Conservation (phyloP, 306 rosid genomes). For the Quercus dentata region DNA sequence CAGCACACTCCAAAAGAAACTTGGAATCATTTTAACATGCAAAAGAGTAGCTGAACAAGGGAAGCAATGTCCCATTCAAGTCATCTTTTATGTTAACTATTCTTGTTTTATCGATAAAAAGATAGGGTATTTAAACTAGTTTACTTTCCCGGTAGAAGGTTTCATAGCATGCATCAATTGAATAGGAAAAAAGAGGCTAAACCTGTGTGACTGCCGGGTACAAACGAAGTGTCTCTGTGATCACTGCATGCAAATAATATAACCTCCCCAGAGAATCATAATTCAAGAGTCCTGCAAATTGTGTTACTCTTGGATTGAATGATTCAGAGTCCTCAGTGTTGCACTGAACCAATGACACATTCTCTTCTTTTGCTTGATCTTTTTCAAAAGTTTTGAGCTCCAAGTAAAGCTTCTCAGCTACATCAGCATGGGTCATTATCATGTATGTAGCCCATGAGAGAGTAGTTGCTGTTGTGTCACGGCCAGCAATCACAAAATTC, state of each 20-base stretch:
- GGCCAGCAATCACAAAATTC: conserved; percentile 95
- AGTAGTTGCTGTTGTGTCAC: conserved; percentile 95
- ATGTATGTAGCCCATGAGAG: conserved; percentile 88
- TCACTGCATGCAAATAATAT: conserved; percentile 80
- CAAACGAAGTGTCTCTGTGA: conserved; percentile 84
- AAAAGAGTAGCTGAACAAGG: no score
- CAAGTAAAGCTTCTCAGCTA: conserved; percentile 61
- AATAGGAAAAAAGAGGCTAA: not conserved
- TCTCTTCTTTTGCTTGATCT: conserved; percentile 55
- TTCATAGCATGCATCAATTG: not conserved
- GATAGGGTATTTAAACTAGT: not conserved
- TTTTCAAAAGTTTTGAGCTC: conserved; percentile 74
- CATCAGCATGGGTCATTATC: conserved; percentile 71
- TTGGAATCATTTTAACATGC: no score
- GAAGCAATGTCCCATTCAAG: no score
- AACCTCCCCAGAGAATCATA: conserved; percentile 64
- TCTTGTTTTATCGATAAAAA: not conserved
- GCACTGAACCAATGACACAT: conserved; percentile 36
- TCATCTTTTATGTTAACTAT: not conserved
- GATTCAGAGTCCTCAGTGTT: conserved; percentile 50
- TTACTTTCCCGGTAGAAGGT: not conserved
- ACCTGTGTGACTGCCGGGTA: conserved; percentile 99
- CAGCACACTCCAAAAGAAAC: no score
- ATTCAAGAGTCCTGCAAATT: conserved; percentile 52
- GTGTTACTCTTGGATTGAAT: conserved; percentile 53